phyloP scores from a whole-genome alignment of 805 yeast genomes.

The Sugiyamaella boreocaroliniensis region DNA sequence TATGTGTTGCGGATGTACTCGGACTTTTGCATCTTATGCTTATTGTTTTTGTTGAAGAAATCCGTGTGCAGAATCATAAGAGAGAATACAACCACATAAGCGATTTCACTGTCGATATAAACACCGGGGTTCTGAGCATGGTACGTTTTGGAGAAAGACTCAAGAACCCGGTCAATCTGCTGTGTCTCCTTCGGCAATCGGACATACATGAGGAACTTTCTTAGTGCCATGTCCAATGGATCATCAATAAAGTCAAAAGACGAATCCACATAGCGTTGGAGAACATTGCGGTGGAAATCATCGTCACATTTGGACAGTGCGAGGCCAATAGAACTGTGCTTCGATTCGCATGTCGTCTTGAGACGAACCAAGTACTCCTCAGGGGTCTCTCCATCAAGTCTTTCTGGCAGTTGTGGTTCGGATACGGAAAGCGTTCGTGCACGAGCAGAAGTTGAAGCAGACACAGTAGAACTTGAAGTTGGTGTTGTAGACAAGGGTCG shows the following conservation, averaged over 20 bases:
- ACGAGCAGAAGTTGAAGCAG: neutral
- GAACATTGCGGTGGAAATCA: slow-evolving; percentile 24
- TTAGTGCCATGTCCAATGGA: slow-evolving; percentile 60
- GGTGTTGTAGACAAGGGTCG: neutral
- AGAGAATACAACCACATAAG: slow-evolving; percentile 58
- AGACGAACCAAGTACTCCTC: slow-evolving; percentile 30
- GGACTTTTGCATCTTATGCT: slow-evolving; percentile 55
- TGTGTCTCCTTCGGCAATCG: slow-evolving; percentile 67
- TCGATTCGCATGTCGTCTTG: slow-evolving; percentile 12
- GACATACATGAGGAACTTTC: slow-evolving; percentile 51
- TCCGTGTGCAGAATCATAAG: slow-evolving; percentile 70
- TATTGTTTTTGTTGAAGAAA: slow-evolving; percentile 59
- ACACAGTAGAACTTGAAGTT: neutral
- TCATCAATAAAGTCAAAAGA: slow-evolving; percentile 45
- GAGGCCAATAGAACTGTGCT: slow-evolving; percentile 21
- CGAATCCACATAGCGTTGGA: slow-evolving; percentile 27
- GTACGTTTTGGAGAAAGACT: slow-evolving; percentile 50
- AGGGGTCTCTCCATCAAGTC: slow-evolving; percentile 28
- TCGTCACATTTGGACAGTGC: slow-evolving; percentile 30
- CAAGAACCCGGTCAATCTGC: slow-evolving; percentile 64
- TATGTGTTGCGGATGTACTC: slow-evolving; percentile 50
- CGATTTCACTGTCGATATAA: slow-evolving; percentile 42
- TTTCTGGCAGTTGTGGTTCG: slow-evolving; percentile 13
- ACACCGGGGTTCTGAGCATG: slow-evolving; percentile 37
- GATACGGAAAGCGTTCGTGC: neutral